These are phyloP conservation scores for Ogataea trehalophila DNA, from an alignment of 805 yeast genomes.

Conservation along the genomic window DNA sequence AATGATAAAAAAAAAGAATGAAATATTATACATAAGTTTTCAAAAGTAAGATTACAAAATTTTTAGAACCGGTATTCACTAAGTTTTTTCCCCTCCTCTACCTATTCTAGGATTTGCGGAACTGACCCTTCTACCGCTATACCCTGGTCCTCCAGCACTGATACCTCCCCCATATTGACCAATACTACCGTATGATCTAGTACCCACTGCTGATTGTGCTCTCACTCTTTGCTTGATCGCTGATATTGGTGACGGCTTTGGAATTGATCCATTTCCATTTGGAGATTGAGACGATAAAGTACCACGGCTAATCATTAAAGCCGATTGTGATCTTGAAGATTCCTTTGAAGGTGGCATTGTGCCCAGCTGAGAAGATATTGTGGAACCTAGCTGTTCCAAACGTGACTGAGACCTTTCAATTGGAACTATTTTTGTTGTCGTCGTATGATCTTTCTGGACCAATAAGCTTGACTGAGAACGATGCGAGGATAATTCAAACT, in stretches of 20 bases:
- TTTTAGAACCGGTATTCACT: no score
- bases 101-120: background rate
- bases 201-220: conserved; percentile 19
- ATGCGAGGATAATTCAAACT: conserved; percentile 1
- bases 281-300: conserved; percentile 3
- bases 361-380: conserved; percentile 1
- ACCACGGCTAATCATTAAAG: no score
- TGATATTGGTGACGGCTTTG: conserved; percentile 18
- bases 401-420: conserved; percentile 10
- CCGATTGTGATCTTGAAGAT: no score
- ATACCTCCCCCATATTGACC: no score
- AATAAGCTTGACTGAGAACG: conserved; percentile 3
- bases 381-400: conserved; percentile 10
- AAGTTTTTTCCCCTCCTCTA: no score
- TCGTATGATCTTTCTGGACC: background rate
- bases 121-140: conserved; percentile 5
- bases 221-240: conserved; percentile 19
- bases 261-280: conserved; percentile 4
- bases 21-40: no score
- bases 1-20: no score
- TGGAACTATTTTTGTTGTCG: background rate
- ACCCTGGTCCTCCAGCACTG: no score
- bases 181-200: background rate
- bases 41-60: no score
- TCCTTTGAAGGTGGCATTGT: conserved; percentile 1